Conservation (phyloP, 2,329 filamentous ascomycete species). For the Metarhizium sp. region DNA sequence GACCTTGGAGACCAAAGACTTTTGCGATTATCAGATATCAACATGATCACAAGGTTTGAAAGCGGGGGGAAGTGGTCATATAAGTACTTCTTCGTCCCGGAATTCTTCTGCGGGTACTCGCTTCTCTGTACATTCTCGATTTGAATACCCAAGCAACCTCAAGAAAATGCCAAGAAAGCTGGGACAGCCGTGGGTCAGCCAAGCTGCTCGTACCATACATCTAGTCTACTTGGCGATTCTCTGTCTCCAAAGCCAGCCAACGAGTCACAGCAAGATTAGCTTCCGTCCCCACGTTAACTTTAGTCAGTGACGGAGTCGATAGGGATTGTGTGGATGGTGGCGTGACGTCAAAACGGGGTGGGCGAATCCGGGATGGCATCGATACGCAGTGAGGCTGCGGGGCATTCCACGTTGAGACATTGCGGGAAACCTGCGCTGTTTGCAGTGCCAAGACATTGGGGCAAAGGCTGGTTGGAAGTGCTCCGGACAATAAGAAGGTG, state of each 20-base stretch:
- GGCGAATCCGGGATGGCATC: not conserved
- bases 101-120: not conserved
- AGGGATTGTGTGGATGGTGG: not conserved
- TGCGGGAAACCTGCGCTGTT: not conserved
- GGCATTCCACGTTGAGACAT: not conserved
- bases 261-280: not conserved
- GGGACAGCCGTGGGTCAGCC: not conserved
- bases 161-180: constrained; percentile 3
- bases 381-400: not conserved
- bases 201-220: not conserved
- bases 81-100: constrained; percentile 1
- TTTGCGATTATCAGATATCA: not conserved
- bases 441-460: constrained; percentile 1
- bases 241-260: not conserved
- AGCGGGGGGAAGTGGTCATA: not conserved
- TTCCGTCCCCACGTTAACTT: not conserved
- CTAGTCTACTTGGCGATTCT: constrained; percentile 1
- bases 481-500: not conserved
- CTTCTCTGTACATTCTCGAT: not conserved
- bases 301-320: not conserved
- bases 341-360: constrained; percentile 1
- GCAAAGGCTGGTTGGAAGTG: not conserved
- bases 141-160: not conserved
- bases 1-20: not conserved
- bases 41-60: not conserved